Evolutionary conservation across 148 eudicot species (phyloP).

Genomic region (Chenopodium album): DNA sequence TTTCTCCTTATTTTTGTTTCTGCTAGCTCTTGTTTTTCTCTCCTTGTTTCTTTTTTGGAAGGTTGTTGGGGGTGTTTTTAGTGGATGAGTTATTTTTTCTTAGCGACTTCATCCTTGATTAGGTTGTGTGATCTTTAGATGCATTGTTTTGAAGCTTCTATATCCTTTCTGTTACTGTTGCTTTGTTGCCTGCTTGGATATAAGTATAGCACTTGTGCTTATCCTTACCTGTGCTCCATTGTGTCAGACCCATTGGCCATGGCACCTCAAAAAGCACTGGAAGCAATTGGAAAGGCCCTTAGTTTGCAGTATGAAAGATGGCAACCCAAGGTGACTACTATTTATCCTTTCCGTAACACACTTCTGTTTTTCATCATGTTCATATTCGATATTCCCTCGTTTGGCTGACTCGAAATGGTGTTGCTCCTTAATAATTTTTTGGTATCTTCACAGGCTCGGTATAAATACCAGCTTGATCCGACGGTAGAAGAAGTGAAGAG

Average conservation of each 20-base stretch:
- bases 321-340: slow-evolving; percentile 77
- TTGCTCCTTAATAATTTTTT: not conserved
- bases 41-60: not conserved
- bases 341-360: not conserved
- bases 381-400: not conserved
- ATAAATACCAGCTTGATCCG: slow-evolving; percentile 78
- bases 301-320: slow-evolving; percentile 90
- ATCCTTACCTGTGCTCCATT: slow-evolving; percentile 3
- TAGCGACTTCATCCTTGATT: not conserved
- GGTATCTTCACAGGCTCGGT: slow-evolving; percentile 64
- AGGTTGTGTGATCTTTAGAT: slow-evolving; percentile 7
- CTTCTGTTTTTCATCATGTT: not conserved
- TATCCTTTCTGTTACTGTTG: not conserved
- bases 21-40: not conserved
- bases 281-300: slow-evolving; percentile 84
- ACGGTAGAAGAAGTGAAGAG: slow-evolving; percentile 93
- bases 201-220: not conserved
- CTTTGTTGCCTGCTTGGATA: slow-evolving; percentile 6
- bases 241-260: slow-evolving; percentile 84
- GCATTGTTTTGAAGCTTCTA: slow-evolving; percentile 2
- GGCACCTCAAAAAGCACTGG: slow-evolving; percentile 95
- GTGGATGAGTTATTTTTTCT: not conserved
- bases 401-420: not conserved
- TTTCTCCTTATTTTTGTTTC: not conserved
- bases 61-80: not conserved